Conservation (phyloP, 192 early-diverging fungal species). For the Backusella mclennaniae region DNA sequence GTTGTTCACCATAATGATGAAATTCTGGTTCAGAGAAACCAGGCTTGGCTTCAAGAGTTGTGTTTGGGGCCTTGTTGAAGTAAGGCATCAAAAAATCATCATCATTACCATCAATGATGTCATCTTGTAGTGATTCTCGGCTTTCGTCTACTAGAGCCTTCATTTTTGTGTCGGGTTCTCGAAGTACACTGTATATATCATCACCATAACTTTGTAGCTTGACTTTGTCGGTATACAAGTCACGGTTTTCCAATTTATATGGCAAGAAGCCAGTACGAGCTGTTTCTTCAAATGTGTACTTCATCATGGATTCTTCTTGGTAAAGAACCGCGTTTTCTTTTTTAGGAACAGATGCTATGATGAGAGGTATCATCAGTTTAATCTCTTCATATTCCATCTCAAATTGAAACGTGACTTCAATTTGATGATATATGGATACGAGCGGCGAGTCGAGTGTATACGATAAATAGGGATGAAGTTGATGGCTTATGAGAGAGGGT, state of each 20-base stretch:
- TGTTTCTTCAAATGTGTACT: constrained; percentile 6
- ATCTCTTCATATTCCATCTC: constrained; percentile 29
- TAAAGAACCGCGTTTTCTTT: neutral
- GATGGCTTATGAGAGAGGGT: constrained; percentile 24
- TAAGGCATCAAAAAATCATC: neutral
- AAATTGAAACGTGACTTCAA: constrained; percentile 30
- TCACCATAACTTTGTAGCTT: neutral
- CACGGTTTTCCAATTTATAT: neutral
- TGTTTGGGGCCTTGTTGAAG: neutral
- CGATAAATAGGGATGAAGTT: constrained; percentile 17
- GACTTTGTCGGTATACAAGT: neutral
- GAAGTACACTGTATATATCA: neutral
- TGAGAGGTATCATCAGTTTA: constrained; percentile 26
- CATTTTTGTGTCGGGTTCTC: neutral
- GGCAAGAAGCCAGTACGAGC: neutral
- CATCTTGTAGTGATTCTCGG: neutral
- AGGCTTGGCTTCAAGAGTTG: neutral
- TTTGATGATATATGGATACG: constrained; percentile 31
- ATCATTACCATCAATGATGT: neutral
- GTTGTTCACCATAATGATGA: neutral
- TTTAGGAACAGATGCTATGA: constrained; percentile 23
- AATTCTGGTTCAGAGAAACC: neutral
- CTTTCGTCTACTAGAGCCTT: neutral
- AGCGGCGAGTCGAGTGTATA: constrained; percentile 27
- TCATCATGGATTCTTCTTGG: constrained; percentile 6